Evolutionary conservation across 495 filamentous ascomycete genomes (phyloP).

Genomic region (Neurospora sp.): DNA sequence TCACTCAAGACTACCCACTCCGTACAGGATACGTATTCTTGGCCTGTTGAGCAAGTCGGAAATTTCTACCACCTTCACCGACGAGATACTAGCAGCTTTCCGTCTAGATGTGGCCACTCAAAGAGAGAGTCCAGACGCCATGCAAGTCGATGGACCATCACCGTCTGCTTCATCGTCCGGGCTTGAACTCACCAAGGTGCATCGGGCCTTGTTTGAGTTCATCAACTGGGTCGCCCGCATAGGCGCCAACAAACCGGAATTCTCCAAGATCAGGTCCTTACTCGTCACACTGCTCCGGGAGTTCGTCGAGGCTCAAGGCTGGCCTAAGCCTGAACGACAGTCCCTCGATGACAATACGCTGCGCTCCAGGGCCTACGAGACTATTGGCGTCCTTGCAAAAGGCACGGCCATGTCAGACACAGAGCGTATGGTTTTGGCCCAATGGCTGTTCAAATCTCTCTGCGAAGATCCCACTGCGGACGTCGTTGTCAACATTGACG

Average conservation of each 20-base stretch:
- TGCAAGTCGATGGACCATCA: slow-evolving; percentile 24
- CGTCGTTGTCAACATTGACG: slow-evolving; percentile 79
- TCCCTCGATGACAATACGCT: slow-evolving; percentile 53
- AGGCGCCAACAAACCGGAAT: slow-evolving; percentile 47
- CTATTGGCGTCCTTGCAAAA: slow-evolving; percentile 69
- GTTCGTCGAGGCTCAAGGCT: slow-evolving; percentile 73
- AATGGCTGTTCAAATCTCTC: slow-evolving; percentile 75
- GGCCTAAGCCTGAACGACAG: slow-evolving; percentile 53
- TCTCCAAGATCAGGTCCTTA: slow-evolving; percentile 48
- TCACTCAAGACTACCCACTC: slow-evolving; percentile 59
- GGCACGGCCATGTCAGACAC: slow-evolving; percentile 36
- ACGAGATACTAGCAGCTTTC: slow-evolving; percentile 57
- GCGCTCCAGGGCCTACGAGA: slow-evolving; percentile 71
- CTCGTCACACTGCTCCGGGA: slow-evolving; percentile 61
- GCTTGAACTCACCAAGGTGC: slow-evolving; percentile 37
- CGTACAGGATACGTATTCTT: slow-evolving; percentile 68
- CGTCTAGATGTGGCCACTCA: slow-evolving; percentile 39
- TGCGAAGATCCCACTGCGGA: slow-evolving; percentile 66
- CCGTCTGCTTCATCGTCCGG: slow-evolving; percentile 4
- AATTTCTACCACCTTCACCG: slow-evolving; percentile 48
- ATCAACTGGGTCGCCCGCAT: slow-evolving; percentile 80
- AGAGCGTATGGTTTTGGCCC: slow-evolving; percentile 47
- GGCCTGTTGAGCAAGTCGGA: slow-evolving; percentile 68
- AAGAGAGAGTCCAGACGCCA: slow-evolving; percentile 14
- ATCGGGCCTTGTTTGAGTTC: slow-evolving; percentile 78